Evolutionary conservation across 768 basidiomycete genomes (phyloP), one percentile per base, ranked within the genome.

Genomic region (Mycena rebaudengoi): DNA sequence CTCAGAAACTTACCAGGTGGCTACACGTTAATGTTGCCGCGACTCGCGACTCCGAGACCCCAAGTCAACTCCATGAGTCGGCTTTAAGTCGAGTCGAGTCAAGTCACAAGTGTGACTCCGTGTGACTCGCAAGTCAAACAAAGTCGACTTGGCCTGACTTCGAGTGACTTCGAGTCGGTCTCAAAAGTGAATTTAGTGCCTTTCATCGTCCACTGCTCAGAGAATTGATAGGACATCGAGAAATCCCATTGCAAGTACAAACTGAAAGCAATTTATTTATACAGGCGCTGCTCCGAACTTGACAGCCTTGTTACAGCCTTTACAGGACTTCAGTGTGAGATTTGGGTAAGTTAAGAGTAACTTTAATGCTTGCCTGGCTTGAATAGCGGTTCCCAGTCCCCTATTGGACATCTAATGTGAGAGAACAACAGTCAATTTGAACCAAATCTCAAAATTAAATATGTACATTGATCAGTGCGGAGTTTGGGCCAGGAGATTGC

Each of bases 341-440:
- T 35, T 53, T 26, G 37, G 51, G 37, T 53, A 28, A 28, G 37
- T 53, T 53, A 40, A 53, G 37, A 39, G 51, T 40, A 53, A 39
- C 29, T 39, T 53, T 35, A 53, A 53, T 53, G 51, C 51, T 53
- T 53, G 51, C 51, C 46, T 49, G 21, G 46, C 46, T 39, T 53
- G 51, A 40, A 53, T 35, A 53, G 21, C 35, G 40, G 51, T 53
- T 53, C 51, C 51, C 51, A 53, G 51, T 39, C 40, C 51, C 40
- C 26, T 35, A 53, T 25, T 53, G 51, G 51, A 53, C 51, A 53
- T 53, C 51, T 53, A 53, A 53, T 53, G 51, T 53, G 51, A 35
- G 35, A 53, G 37, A 40, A 53, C 40, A 35, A 53, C 35, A 53
- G 51, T 53, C 29, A 28, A 53, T 53, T 28, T 35, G 51, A 53